A percentile compares a stretch with the other conserved stretches of the same genome.
These are phyloP conservation scores for Monosporascus sp. DNA, from an alignment of 2,329 filamentous ascomycete genomes.

Conservation along the genomic window DNA sequence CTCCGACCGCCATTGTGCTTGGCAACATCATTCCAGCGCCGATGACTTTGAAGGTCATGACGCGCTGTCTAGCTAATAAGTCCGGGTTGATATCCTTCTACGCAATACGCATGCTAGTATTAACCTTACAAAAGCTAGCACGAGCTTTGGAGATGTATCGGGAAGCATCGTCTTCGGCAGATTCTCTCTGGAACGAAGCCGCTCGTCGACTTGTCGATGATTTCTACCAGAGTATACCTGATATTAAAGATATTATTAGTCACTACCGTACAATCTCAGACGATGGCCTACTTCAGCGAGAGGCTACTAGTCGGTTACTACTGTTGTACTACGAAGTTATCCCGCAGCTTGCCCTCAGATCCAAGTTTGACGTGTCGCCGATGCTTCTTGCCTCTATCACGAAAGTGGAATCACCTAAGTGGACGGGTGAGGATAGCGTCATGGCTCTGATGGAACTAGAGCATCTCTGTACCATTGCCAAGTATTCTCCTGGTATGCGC, in stretches of 20 bases:
- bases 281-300: slow-evolving; percentile 68
- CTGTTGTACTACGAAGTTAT: slow-evolving; percentile 80
- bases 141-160: slow-evolving; percentile 58
- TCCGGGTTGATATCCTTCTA: slow-evolving; percentile 81
- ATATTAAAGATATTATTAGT: slow-evolving; percentile 74
- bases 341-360: slow-evolving; percentile 72
- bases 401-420: slow-evolving; percentile 50
- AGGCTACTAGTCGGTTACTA: slow-evolving; percentile 73
- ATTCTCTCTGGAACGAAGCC: slow-evolving; percentile 65
- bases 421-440: slow-evolving; percentile 44
- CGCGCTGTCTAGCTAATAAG: slow-evolving; percentile 72
- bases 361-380: slow-evolving; percentile 83
- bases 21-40: slow-evolving; percentile 84
- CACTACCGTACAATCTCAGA: slow-evolving; percentile 66
- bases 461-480: slow-evolving; percentile 75
- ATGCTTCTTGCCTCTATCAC: slow-evolving; percentile 66
- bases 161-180: slow-evolving; percentile 34
- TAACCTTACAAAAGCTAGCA: slow-evolving; percentile 74
- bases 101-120: slow-evolving; percentile 70
- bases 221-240: slow-evolving; percentile 74
- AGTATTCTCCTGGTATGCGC: slow-evolving; percentile 75
- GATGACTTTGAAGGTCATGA: slow-evolving; percentile 72
- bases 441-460: slow-evolving; percentile 71
- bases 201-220: slow-evolving; percentile 63
- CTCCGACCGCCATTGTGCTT: slow-evolving; percentile 71